Percentiles rank a stretch among this genome's conserved stretches.
These are phyloP conservation scores for Claviceps monticola DNA, from an alignment of 2,329 filamentous ascomycete genomes.

Conservation along the genomic window DNA sequence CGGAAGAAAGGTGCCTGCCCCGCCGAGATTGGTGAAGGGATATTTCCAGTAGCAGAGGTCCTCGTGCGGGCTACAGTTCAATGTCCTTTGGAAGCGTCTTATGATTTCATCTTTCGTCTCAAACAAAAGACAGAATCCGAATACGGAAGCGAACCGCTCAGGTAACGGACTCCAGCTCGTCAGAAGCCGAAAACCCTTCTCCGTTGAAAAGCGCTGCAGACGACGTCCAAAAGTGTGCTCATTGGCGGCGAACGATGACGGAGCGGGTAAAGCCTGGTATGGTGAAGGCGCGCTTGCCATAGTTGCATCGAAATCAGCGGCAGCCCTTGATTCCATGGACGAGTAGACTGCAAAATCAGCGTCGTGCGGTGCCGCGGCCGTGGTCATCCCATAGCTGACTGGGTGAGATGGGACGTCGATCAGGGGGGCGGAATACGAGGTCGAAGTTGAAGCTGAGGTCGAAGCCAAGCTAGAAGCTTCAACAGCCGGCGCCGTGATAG, in stretches of 20 bases:
- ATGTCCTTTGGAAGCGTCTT: slow-evolving; percentile 20
- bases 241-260: slow-evolving; percentile 43
- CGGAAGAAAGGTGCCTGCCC: slow-evolving; percentile 51
- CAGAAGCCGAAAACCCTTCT: slow-evolving; percentile 48
- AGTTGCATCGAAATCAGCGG: slow-evolving; percentile 7
- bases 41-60: slow-evolving; percentile 43
- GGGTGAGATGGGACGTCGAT: slow-evolving; percentile 7
- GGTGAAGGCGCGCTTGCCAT: slow-evolving; percentile 12
- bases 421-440: background rate
- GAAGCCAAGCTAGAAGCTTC: background rate
- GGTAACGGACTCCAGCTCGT: slow-evolving; percentile 33
- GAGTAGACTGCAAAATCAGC: slow-evolving; percentile 35
- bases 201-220: slow-evolving; percentile 51
- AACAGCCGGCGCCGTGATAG: background rate
- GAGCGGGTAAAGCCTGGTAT: slow-evolving; percentile 25
- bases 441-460: background rate
- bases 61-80: slow-evolving; percentile 21
- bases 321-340: slow-evolving; percentile 10
- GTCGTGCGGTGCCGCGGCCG: slow-evolving; percentile 36
- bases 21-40: slow-evolving; percentile 53
- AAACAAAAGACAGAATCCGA: slow-evolving; percentile 56
- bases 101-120: slow-evolving; percentile 36
- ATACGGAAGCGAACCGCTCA: slow-evolving; percentile 39
- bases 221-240: slow-evolving; percentile 58
- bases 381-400: slow-evolving; percentile 33